These are phyloP conservation scores for Spergularia marina DNA, from an alignment of 148 eudicot genomes.

Conservation along the genomic window DNA sequence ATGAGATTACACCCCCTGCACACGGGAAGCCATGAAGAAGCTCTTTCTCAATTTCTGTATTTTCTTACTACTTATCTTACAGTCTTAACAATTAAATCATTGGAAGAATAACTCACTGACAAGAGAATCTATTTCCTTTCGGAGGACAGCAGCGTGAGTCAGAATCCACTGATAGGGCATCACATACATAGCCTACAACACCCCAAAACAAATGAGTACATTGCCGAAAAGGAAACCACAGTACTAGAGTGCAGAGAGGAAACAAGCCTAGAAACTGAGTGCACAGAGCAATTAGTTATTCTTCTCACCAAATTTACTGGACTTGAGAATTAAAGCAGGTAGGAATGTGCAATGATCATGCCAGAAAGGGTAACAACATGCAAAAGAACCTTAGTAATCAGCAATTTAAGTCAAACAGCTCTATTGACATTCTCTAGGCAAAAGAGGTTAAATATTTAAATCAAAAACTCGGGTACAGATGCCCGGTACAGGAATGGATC, in stretches of 20 bases:
- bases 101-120: constrained; percentile 79
- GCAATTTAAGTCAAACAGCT: background rate
- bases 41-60: constrained; percentile 20
- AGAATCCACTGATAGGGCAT: constrained; percentile 78
- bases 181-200: constrained; percentile 77
- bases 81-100: constrained; percentile 8
- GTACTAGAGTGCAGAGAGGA: constrained; percentile 1
- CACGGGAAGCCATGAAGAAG: constrained; percentile 20
- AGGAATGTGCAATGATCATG: background rate
- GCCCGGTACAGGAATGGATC: no score
- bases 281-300: background rate
- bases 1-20: constrained; percentile 85
- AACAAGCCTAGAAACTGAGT: background rate
- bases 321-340: background rate
- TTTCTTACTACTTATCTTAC: constrained; percentile 6
- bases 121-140: constrained; percentile 78
- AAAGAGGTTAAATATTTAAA: no score
- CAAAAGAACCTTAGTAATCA: background rate
- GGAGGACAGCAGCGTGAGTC: constrained; percentile 76
- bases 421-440: background rate
- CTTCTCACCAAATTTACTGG: background rate
- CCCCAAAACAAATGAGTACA: constrained; percentile 16
- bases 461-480: no score
- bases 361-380: background rate
- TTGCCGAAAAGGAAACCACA: background rate